These are phyloP conservation scores for Aechmea fasciata DNA, from an alignment of 176 grass and related monocot genomes.

Conservation along the genomic window DNA sequence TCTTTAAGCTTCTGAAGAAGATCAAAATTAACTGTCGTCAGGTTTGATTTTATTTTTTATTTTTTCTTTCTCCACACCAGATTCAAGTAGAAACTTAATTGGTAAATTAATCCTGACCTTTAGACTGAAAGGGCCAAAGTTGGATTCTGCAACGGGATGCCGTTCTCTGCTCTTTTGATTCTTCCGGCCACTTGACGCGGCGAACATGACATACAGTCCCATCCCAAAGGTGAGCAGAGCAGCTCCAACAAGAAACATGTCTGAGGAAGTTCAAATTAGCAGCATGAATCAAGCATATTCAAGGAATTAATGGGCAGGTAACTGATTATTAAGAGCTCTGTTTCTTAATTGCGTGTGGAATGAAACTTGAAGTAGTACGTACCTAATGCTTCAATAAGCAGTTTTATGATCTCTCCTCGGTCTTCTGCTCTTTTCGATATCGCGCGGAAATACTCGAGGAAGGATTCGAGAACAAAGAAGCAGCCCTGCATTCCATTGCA, in stretches of 20 bases:
- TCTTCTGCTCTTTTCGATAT: slow-evolving; percentile 23
- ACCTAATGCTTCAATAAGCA: slow-evolving; percentile 65
- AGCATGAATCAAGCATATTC: not conserved
- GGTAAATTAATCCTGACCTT: slow-evolving; percentile 24
- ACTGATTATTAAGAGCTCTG: no score
- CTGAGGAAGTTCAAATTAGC: slow-evolving; percentile 23
- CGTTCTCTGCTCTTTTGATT: slow-evolving; percentile 25
- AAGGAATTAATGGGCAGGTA: no score
- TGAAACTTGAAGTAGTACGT: not conserved
- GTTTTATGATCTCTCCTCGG: slow-evolving; percentile 39
- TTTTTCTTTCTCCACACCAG: not conserved
- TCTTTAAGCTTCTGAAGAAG: slow-evolving; percentile 57
- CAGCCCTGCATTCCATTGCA: slow-evolving; percentile 39
- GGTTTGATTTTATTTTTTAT: not conserved
- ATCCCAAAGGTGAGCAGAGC: slow-evolving; percentile 82
- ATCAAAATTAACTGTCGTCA: not conserved
- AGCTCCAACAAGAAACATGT: slow-evolving; percentile 85
- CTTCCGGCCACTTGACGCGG: slow-evolving; percentile 16
- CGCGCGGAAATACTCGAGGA: slow-evolving; percentile 35
- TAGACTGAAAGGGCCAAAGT: slow-evolving; percentile 40
- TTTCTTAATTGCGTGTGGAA: no score
- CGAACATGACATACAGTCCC: slow-evolving; percentile 58
- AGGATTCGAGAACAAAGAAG: slow-evolving; percentile 45
- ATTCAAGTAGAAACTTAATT: not conserved
- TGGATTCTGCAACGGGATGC: slow-evolving; percentile 19